Conservation (phyloP, 164 flowering plant species). For the Dillenia suffruticosa region DNA sequence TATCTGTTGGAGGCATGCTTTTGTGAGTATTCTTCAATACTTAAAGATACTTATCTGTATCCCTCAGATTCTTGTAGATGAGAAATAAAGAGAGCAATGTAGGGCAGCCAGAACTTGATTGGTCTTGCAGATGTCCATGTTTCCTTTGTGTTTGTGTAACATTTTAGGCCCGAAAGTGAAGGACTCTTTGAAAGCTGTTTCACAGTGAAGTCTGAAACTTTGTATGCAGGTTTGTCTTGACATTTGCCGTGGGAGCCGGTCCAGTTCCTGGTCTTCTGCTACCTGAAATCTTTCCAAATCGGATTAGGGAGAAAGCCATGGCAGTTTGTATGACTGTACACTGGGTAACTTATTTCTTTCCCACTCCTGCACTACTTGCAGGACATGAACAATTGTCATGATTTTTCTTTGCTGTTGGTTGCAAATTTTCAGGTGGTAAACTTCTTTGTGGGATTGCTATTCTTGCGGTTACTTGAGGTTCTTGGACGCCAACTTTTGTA, state of each 20-base stretch:
- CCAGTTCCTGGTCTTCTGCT: conserved; percentile 94
- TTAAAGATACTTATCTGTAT: neutral
- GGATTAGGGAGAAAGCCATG: conserved; percentile 94
- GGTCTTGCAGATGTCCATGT: neutral
- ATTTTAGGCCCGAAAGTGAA: neutral
- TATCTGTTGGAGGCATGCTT: conserved; percentile 90
- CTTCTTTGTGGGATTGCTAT: conserved; percentile 89
- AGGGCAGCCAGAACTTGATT: neutral
- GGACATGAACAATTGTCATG: neutral
- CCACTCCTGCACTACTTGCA: neutral
- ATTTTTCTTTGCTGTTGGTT: neutral
- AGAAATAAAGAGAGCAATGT: neutral
- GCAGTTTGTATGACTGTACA: conserved; percentile 89
- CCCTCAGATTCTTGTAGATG: neutral
- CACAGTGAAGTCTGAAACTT: conserved; percentile 10
- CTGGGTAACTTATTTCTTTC: conserved; percentile 61
- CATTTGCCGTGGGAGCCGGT: conserved; percentile 91
- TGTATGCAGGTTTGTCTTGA: conserved; percentile 72
- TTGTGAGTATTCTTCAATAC: conserved; percentile 50
- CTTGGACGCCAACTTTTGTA: conserved; percentile 74
- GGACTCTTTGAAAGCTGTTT: no score
- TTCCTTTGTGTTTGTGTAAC: neutral
- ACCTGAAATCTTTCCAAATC: conserved; percentile 79
- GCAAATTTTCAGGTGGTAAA: conserved; percentile 63
- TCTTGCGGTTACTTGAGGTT: conserved; percentile 74